Evolutionary conservation across 768 basidiomycete genomes (phyloP), one percentile per base, ranked within the genome.

Genomic region (Russula sp.): DNA sequence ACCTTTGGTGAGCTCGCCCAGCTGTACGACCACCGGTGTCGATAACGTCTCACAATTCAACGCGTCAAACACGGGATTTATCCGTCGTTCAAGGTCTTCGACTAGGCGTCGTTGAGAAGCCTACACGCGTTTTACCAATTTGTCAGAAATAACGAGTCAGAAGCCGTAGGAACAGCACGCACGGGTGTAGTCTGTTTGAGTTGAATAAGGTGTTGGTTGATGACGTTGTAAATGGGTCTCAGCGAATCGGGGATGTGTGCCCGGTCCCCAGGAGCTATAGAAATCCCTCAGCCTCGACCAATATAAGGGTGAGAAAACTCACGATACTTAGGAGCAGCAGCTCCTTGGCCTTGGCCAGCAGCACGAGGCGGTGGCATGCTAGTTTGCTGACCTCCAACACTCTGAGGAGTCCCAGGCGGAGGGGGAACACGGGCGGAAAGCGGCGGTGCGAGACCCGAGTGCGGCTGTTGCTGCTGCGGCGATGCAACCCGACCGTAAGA

Each of bases 11-110:
- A 98, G 79, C 48, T 85, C 83, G 24, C 84, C 71, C 34, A 97
- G 76, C 68, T 90, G 85, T 49, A 89, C 88, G 16, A 89, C 81
- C 26, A 92, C 85, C 13, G 82, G 73, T 64, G 79, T 78, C 16
- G 91, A 88, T 22, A 97, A 72, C 8, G 90, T 89, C 70, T 93
- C 86, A 71, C 92, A 94, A 74, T 98, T 97, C 69, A 98, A 76
- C n/a, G 86, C 88, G 72, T 97, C 95, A 71, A 95, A 97, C 51
- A 98, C 75, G 0, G 86, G 83, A 71, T 88, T 94, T 69, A 96
- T 79, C 36, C 95, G 83, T 22, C 92, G 83, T 72, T 95, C 93
- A 5, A 94, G 81, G 69, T 96, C 94, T 57, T 93, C 92, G 0
- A 84, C 85, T 68, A 94, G 80, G 38, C 91, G 87, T 73, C 88